Conservation (phyloP, 805 yeast genomes). For the Saturnispora sanitii region DNA sequence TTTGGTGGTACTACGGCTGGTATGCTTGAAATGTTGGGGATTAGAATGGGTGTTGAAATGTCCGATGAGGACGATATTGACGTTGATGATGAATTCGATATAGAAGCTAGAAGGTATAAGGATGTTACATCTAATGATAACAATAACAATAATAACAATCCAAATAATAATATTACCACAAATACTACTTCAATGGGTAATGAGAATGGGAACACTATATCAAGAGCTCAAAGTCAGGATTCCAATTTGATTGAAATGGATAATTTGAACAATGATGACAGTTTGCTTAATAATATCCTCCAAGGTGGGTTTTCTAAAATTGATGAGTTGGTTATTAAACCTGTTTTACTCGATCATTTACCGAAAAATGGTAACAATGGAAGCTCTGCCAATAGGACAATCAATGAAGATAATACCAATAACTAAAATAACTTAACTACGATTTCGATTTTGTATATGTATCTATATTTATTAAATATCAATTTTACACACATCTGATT, state of each 20-base stretch:
- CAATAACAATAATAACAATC: too few species aligned
- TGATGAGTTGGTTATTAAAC: constrained; percentile 89
- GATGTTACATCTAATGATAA: neutral
- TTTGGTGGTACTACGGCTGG: constrained; percentile 99
- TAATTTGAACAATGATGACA: neutral
- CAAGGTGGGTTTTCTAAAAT: constrained; percentile 77
- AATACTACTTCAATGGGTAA: neutral
- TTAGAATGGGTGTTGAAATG: constrained; percentile 88
- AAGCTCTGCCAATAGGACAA: neutral
- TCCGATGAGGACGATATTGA: constrained; percentile 72
- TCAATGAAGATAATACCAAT: neutral
- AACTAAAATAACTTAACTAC: too few species aligned
- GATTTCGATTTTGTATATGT: too few species aligned
- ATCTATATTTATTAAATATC: too few species aligned
- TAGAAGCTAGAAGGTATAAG: constrained; percentile 49
- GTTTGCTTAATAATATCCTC: constrained; percentile 24
- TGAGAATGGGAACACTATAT: constrained; percentile 8
- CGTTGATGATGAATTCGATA: constrained; percentile 95
- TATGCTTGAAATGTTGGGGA: constrained; percentile 91
- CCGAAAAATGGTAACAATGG: constrained; percentile 20
- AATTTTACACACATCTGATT: too few species aligned
- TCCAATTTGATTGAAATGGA: neutral
- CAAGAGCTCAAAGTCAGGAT: constrained; percentile 21
- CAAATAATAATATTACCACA: neutral
- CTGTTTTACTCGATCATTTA: constrained; percentile 66